Percentiles rank a stretch among this genome's conserved stretches.
Conservation (phyloP, 805 yeast species). For the Hemisphaericaspora nanyangensis region DNA sequence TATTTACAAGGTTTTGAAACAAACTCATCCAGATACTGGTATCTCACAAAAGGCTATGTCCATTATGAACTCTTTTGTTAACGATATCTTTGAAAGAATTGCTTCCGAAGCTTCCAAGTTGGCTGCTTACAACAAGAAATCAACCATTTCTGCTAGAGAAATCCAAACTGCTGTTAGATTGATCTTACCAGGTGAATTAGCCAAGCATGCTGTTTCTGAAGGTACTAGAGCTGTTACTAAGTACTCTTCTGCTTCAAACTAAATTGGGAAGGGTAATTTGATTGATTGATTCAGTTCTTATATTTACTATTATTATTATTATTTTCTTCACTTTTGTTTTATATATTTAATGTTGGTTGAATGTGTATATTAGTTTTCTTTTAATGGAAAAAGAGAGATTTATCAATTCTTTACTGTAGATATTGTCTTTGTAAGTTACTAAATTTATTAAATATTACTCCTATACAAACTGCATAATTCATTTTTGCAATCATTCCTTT, state of each 20-base stretch:
- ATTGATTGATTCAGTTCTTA: constrained; percentile 1
- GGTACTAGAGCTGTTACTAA: constrained; percentile 98
- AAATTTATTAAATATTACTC: background rate
- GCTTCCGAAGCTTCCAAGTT: constrained; percentile 97
- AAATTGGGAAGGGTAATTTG: constrained; percentile 9
- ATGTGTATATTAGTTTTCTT: constrained; percentile 4
- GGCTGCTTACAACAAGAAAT: constrained; percentile 98
- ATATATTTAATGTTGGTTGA: constrained; percentile 7
- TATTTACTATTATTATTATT: constrained; percentile 7
- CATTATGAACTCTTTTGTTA: constrained; percentile 96
- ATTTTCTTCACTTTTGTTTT: constrained; percentile 4
- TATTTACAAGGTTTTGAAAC: constrained; percentile 97
- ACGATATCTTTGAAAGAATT: constrained; percentile 96
- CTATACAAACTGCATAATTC: background rate
- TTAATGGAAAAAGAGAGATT: background rate
- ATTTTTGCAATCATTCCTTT: background rate
- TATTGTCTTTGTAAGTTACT: background rate
- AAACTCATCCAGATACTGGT: constrained; percentile 99
- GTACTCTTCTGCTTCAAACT: constrained; percentile 68
- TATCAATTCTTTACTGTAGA: background rate
- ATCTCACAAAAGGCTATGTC: constrained; percentile 98
- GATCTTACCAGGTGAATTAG: constrained; percentile 97
- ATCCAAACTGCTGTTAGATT: constrained; percentile 98
- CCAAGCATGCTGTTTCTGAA: constrained; percentile 97
- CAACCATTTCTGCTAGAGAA: constrained; percentile 97